phyloP scores from a whole-genome alignment of 2,329 filamentous ascomycete species.

The Capronia coronata region DNA sequence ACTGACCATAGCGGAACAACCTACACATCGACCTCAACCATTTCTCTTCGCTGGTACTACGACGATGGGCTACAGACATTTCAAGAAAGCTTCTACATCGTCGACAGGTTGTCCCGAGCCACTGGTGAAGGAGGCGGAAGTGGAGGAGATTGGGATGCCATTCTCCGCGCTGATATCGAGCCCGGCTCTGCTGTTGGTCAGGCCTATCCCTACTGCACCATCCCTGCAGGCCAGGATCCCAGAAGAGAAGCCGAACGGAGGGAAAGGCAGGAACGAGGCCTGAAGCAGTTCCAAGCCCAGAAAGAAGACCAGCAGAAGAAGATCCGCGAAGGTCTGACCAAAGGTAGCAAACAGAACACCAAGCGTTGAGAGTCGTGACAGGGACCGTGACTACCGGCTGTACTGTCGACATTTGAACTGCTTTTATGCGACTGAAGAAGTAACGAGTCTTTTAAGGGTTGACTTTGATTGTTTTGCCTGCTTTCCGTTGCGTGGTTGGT shows the following conservation, averaged over 20 bases:
- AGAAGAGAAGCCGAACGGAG: constrained; percentile 8
- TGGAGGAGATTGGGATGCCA: constrained; percentile 16
- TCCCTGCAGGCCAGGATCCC: constrained; percentile 3
- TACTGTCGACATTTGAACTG: too few relatives aligned
- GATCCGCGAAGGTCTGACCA: constrained; percentile 8
- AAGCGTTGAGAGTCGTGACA: background rate
- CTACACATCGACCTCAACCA: constrained; percentile 12
- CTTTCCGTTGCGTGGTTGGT: too few relatives aligned
- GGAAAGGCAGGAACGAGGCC: constrained; percentile 5
- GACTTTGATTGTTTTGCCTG: too few relatives aligned
- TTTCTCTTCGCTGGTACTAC: constrained; percentile 24
- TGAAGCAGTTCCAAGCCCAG: constrained; percentile 16
- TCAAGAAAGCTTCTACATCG: constrained; percentile 22
- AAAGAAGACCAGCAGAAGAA: constrained; percentile 14
- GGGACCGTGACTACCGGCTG: too few relatives aligned
- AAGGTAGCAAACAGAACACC: background rate
- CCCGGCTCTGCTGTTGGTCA: constrained; percentile 5
- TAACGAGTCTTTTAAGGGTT: too few relatives aligned
- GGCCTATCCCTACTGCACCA: constrained; percentile 6
- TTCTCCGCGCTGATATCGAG: constrained; percentile 13
- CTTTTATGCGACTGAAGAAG: too few relatives aligned
- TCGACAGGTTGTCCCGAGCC: constrained; percentile 12
- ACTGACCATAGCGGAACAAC: constrained; percentile 12
- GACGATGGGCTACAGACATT: constrained; percentile 21
- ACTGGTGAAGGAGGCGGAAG: background rate